A percentile compares a stretch with the other conserved stretches of the same genome.
These are phyloP conservation scores for Plenodomus tracheiphilus DNA, from an alignment of 2,329 filamentous ascomycete species.

Conservation along the genomic window DNA sequence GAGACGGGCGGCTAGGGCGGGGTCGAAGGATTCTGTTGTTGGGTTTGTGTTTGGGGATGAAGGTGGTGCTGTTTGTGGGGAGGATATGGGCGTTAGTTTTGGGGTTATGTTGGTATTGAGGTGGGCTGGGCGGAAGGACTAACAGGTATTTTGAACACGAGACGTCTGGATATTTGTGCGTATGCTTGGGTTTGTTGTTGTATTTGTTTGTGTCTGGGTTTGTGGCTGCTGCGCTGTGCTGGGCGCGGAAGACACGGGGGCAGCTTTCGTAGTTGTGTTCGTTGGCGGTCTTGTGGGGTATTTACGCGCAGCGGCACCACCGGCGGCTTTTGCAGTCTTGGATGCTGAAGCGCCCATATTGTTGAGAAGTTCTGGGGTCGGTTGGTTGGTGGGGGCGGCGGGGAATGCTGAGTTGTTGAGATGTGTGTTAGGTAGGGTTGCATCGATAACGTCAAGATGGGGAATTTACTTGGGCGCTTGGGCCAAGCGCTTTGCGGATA, in stretches of 20 bases:
- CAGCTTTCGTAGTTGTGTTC: slow-evolving; percentile 33
- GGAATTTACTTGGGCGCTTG: slow-evolving; percentile 11
- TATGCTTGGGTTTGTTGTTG: slow-evolving; percentile 45
- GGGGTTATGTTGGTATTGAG: too few species aligned
- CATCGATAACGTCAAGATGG: slow-evolving; percentile 29
- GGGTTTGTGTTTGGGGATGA: too few species aligned
- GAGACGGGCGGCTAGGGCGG: slow-evolving; percentile 78
- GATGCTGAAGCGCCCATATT: slow-evolving; percentile 63
- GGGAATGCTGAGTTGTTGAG: slow-evolving; percentile 26
- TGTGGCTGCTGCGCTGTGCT: slow-evolving; percentile 12
- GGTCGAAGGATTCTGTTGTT: too few species aligned
- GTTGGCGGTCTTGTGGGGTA: slow-evolving; percentile 57
- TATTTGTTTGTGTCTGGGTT: slow-evolving; percentile 6
- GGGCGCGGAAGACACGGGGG: slow-evolving; percentile 29
- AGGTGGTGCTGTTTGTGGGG: too few species aligned
- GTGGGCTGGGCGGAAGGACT: too few species aligned
- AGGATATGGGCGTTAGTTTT: too few species aligned
- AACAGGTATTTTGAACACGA: too few species aligned
- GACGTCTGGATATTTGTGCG: slow-evolving; percentile 47
- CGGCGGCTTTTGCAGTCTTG: slow-evolving; percentile 57
- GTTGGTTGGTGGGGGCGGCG: slow-evolving; percentile 11
- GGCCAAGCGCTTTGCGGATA: slow-evolving; percentile 1
- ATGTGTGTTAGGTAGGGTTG: slow-evolving; percentile 8
- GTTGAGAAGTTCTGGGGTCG: too few species aligned
- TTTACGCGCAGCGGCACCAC: slow-evolving; percentile 56